phyloP scores from a whole-genome alignment of 805 yeast genomes.

The Wickerhamiella sergipiensis region DNA sequence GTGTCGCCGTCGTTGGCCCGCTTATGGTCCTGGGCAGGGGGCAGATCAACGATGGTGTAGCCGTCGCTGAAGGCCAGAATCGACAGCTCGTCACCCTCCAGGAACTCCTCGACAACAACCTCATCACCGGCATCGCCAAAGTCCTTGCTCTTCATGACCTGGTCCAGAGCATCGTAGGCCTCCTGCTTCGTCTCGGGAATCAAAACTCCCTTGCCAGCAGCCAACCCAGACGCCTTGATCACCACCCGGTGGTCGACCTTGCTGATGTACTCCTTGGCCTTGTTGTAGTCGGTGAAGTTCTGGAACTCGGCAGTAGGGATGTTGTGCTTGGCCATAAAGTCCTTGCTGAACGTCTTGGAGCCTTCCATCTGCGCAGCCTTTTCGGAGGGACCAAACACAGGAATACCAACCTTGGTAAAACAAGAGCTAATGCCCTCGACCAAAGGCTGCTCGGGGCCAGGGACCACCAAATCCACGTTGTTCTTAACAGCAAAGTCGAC shows the following conservation, averaged over 20 bases:
- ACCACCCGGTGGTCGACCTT: slow-evolving; percentile 63
- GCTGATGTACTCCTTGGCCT: slow-evolving; percentile 59
- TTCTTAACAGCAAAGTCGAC: slow-evolving; percentile 62
- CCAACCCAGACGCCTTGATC: slow-evolving; percentile 93
- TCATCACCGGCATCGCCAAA: slow-evolving; percentile 93
- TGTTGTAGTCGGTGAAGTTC: slow-evolving; percentile 64
- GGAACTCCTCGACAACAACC: slow-evolving; percentile 87
- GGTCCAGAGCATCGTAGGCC: slow-evolving; percentile 70
- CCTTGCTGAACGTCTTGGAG: slow-evolving; percentile 86
- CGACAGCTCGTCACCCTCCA: slow-evolving; percentile 94
- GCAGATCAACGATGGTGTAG: slow-evolving; percentile 75
- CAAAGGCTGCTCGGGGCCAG: slow-evolving; percentile 99
- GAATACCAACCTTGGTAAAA: slow-evolving; percentile 74
- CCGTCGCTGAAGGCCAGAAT: slow-evolving; percentile 90
- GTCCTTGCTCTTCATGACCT: slow-evolving; percentile 77
- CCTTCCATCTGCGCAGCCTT: slow-evolving; percentile 94
- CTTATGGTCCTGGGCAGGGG: slow-evolving; percentile 98
- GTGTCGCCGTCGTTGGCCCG: slow-evolving; percentile 85
- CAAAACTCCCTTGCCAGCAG: slow-evolving; percentile 97
- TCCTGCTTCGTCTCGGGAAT: slow-evolving; percentile 77
- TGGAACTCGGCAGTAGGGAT: slow-evolving; percentile 91
- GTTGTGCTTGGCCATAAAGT: slow-evolving; percentile 79
- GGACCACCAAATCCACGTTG: slow-evolving; percentile 61
- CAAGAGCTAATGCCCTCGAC: slow-evolving; percentile 78
- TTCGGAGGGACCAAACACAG: slow-evolving; percentile 92